phyloP scores from a whole-genome alignment of 2,329 filamentous ascomycete genomes.

The Xylariales sp. region DNA sequence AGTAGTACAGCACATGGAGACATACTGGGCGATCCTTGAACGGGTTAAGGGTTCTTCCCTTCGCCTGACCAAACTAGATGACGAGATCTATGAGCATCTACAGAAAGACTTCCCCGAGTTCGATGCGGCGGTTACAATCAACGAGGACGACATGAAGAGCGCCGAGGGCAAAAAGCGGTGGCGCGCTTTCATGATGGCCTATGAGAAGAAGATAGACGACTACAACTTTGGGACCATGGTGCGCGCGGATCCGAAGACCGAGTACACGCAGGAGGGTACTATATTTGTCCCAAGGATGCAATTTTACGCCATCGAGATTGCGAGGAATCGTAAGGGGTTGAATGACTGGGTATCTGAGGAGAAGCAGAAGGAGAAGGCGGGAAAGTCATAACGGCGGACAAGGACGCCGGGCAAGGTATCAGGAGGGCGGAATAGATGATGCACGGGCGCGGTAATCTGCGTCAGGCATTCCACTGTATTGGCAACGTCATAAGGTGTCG shows the following conservation, averaged over 20 bases:
- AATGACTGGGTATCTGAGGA: constrained; percentile 98
- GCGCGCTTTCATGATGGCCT: constrained; percentile 89
- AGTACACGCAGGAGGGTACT: constrained; percentile 84
- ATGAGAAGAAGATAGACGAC: constrained; percentile 93
- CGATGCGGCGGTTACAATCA: constrained; percentile 71
- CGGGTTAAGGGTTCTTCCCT: constrained; percentile 83
- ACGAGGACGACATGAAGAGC: constrained; percentile 98
- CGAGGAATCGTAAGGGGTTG: constrained; percentile 77
- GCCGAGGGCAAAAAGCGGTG: constrained; percentile 90
- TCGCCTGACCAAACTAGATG: constrained; percentile 87
- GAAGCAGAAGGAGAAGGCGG: constrained; percentile 57
- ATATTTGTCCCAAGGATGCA: constrained; percentile 77
- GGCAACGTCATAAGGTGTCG: no score
- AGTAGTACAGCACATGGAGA: constrained; percentile 92
- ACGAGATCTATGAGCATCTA: constrained; percentile 91
- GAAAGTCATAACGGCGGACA: constrained; percentile 24
- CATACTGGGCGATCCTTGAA: constrained; percentile 95
- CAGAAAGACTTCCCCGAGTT: constrained; percentile 88
- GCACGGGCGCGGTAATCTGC: no score
- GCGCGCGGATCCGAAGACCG: constrained; percentile 68
- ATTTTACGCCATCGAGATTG: constrained; percentile 75
- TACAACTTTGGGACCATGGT: constrained; percentile 98
- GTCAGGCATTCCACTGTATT: no score
- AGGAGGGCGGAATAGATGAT: no score
- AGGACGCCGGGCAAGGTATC: neutral